Percentiles rank a stretch among this genome's conserved stretches.
Conservation (phyloP, 2,329 filamentous ascomycete species). For the Trichophyton verrucosum region DNA sequence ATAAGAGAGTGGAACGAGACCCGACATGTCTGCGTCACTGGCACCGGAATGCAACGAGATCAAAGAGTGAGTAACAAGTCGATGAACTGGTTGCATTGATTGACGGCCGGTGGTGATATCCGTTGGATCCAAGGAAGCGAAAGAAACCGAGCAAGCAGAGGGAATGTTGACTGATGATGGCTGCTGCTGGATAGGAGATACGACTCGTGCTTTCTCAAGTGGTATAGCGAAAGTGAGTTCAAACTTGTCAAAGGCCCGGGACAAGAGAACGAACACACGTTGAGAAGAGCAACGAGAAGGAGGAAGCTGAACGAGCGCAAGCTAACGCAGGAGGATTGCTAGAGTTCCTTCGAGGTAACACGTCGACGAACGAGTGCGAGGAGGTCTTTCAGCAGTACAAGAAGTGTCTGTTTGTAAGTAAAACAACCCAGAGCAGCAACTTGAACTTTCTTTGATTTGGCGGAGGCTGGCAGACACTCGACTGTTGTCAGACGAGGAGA, state of each 20-base stretch:
- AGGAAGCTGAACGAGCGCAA: constrained; percentile 4
- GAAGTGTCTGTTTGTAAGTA: constrained; percentile 63
- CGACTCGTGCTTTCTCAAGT: constrained; percentile 94
- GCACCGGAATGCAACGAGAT: constrained; percentile 90
- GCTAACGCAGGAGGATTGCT: constrained; percentile 8
- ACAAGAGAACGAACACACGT: not conserved
- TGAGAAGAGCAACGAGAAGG: not conserved
- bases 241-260: not conserved
- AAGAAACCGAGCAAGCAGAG: too few species aligned
- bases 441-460: not conserved
- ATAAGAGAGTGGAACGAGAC: not conserved
- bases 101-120: not conserved
- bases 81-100: not conserved
- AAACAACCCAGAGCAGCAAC: not conserved
- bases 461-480: not conserved
- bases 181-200: constrained; percentile 53
- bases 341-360: constrained; percentile 84
- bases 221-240: constrained; percentile 91
- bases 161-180: constrained; percentile 6
- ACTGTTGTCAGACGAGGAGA: not conserved
- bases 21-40: constrained; percentile 78
- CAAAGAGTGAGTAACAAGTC: constrained; percentile 61
- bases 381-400: constrained; percentile 80
- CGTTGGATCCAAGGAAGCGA: not conserved
- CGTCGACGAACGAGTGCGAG: constrained; percentile 75